Conservation (phyloP, 2,329 filamentous ascomycete species). For the Diplocarpon rosae region DNA sequence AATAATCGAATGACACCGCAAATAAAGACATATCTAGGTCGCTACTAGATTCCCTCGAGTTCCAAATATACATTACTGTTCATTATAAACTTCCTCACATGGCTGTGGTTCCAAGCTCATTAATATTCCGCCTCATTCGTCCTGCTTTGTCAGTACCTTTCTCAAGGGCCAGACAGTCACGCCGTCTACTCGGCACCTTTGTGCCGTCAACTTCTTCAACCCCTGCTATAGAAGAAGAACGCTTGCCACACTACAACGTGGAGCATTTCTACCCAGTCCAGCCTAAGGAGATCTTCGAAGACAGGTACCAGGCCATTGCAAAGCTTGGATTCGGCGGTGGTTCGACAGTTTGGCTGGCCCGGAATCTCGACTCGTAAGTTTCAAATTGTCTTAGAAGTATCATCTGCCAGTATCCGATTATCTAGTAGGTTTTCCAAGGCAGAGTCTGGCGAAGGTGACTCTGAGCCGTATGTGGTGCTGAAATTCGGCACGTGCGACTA, state of each 20-base stretch:
- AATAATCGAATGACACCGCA: too few relatives aligned
- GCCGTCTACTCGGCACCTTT: too few relatives aligned
- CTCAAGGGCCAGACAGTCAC: too few relatives aligned
- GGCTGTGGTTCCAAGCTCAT: too few relatives aligned
- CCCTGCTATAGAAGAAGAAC: not conserved
- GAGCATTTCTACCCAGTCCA: constrained; percentile 3
- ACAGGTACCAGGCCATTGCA: constrained; percentile 5
- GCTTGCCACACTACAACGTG: constrained; percentile 2
- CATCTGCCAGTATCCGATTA: not conserved
- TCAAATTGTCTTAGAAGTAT: not conserved
- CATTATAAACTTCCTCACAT: too few relatives aligned
- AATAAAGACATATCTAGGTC: too few relatives aligned
- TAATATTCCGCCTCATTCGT: too few relatives aligned
- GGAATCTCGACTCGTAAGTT: constrained; percentile 3
- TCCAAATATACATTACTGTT: too few relatives aligned
- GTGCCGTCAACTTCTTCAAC: too few relatives aligned
- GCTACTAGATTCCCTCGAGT: too few relatives aligned
- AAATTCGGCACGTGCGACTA: constrained; percentile 5
- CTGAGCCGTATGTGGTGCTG: constrained; percentile 3
- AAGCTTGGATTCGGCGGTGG: constrained; percentile 6
- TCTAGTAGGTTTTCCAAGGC: not conserved
- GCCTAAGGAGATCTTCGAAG: not conserved
- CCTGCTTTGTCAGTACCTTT: too few relatives aligned
- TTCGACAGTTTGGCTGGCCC: constrained; percentile 5
- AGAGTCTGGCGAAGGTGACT: not conserved